Conservation (phyloP, 371 early-diverging fungal species). For the Circinella umbellata region DNA sequence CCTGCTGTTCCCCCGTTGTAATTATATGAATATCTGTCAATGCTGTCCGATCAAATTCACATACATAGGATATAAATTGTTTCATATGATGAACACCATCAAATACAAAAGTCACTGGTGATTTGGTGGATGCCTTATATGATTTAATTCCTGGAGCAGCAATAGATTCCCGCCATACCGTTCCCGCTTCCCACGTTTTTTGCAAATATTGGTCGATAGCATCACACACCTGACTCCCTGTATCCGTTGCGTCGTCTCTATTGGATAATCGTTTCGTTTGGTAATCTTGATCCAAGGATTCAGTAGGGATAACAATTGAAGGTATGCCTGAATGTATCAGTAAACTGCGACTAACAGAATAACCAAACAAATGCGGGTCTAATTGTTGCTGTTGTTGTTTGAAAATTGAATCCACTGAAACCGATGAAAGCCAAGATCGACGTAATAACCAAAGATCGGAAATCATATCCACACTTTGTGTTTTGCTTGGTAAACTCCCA, state of each 20-base stretch:
- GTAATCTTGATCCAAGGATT: constrained; percentile 27
- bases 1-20: constrained; percentile 17
- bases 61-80: constrained; percentile 26
- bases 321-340: constrained; percentile 36
- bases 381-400: not conserved
- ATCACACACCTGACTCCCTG: not conserved
- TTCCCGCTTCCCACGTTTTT: constrained; percentile 2
- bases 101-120: constrained; percentile 26
- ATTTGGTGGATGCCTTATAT: constrained; percentile 1
- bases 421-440: constrained; percentile 37
- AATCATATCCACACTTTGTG: constrained; percentile 36
- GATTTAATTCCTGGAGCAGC: not conserved
- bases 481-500: constrained; percentile 24
- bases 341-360: constrained; percentile 29
- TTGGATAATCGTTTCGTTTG: not conserved
- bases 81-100: constrained; percentile 23
- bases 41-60: constrained; percentile 25
- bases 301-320: constrained; percentile 38
- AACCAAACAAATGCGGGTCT: constrained; percentile 18
- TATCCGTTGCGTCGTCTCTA: not conserved
- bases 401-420: constrained; percentile 5
- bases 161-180: constrained; percentile 13
- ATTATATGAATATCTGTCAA: constrained; percentile 29
- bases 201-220: not conserved
- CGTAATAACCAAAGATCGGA: constrained; percentile 43